Evolutionary conservation across 169 alveolate genomes (phyloP), one percentile per base, ranked within the genome.

Genomic region (Condylostoma magnum): DNA sequence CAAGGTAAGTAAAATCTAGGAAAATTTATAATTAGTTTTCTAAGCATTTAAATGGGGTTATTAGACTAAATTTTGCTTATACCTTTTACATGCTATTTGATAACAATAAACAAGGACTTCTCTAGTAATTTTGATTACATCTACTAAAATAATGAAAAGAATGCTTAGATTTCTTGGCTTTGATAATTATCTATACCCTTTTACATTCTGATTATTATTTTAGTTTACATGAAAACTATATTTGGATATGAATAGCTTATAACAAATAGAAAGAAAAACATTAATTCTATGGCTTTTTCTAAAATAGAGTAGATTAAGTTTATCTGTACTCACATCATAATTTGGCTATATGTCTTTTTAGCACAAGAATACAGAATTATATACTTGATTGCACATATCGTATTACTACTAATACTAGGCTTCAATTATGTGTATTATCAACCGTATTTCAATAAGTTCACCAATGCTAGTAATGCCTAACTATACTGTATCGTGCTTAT

Each of bases 161-260:
- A n/a, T n/a, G n/a, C n/a, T n/a, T n/a, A n/a, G n/a, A n/a, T n/a
- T n/a, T n/a, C n/a, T n/a, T n/a, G n/a, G n/a, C n/a, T n/a, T n/a
- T n/a, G n/a, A n/a, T n/a, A n/a, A n/a, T n/a, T n/a, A n/a, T n/a
- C n/a, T n/a, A n/a, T n/a, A n/a, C n/a, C n/a, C n/a, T n/a, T n/a
- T n/a, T n/a, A n/a, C n/a, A n/a, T n/a, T n/a, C n/a, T 57, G 1
- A 20, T 57, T 20, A 31, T 57, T 1, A n/a, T 33, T 15, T 57
- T 57, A n/a, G 69, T 36, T 0, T 52, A 34, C 37, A 18, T 57
- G 25, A 52, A 57, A n/a, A 37, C 47, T 27, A 37, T 34, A n/a
- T 57, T 57, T 57, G 20, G 37, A n/a, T 57, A 57, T 36, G 53
- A 57, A 57, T 52, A 57, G 56, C 37, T 28, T 57, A 18, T 57